Conservation (phyloP, 495 filamentous ascomycete species). For the Tuber magnatum region DNA sequence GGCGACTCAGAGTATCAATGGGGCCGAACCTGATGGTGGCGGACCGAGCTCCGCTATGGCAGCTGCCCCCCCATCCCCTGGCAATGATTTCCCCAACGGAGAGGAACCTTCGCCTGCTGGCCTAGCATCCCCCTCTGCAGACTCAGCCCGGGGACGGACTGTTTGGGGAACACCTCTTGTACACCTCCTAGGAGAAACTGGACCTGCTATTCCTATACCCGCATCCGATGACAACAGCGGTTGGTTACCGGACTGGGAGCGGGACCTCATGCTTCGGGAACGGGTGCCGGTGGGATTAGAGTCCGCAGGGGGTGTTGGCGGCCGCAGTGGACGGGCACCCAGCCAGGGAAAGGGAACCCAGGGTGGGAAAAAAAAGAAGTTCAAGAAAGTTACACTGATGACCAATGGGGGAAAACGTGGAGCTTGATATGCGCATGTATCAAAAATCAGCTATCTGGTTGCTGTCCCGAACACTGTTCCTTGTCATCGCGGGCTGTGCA, state of each 20-base stretch:
- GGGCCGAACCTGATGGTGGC: not conserved
- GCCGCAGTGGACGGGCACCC: not conserved
- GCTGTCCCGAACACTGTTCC: not conserved
- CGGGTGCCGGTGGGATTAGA: not conserved
- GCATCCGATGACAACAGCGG: not conserved
- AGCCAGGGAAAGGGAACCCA: constrained; percentile 7
- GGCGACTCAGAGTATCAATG: not conserved
- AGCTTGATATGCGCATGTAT: constrained; percentile 20
- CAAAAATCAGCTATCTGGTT: not conserved
- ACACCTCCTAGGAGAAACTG: not conserved
- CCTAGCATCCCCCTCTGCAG: not conserved
- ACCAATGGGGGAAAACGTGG: constrained; percentile 41
- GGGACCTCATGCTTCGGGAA: not conserved
- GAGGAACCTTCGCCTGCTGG: not conserved
- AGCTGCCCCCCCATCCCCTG: not conserved
- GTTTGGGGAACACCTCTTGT: not conserved
- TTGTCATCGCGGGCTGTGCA: not conserved
- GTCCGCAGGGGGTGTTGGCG: not conserved
- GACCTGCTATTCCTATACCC: not conserved
- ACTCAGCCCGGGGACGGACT: not conserved
- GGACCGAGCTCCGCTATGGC: not conserved
- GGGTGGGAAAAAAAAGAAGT: constrained; percentile 8
- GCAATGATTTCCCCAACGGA: not conserved
- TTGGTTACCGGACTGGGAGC: not conserved
- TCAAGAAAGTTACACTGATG: constrained; percentile 26